A percentile compares a stretch with the other conserved stretches of the same genome.
Evolutionary conservation across 139 green algal species (phyloP).

Genomic region (Coelastrella sp.): DNA sequence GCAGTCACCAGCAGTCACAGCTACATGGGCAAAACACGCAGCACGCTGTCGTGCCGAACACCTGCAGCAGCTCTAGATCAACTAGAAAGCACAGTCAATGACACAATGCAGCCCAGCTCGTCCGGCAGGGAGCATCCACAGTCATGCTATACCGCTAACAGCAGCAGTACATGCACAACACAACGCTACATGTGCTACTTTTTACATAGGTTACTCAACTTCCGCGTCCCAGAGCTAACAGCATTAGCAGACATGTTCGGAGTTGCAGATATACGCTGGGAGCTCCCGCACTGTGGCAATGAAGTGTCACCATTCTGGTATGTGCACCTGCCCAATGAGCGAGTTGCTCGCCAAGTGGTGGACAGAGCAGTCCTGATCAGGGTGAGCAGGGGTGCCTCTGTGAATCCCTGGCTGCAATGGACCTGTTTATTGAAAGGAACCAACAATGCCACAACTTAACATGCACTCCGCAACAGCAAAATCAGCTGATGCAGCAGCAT

Average conservation of each 20-base stretch:
- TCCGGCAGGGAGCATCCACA: background rate
- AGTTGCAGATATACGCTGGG: conserved; percentile 45
- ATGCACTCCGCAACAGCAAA: background rate
- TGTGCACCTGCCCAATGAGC: conserved; percentile 66
- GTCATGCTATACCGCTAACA: background rate
- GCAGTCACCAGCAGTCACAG: background rate
- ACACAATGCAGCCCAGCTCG: background rate
- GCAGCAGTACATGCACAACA: conserved; percentile 12
- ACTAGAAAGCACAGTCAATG: background rate
- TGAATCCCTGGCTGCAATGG: background rate
- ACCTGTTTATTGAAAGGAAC: background rate
- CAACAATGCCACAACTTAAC: background rate
- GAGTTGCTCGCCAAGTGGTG: conserved; percentile 53
- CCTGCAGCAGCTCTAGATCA: background rate
- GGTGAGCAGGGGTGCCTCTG: conserved; percentile 53
- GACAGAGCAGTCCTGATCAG: conserved; percentile 47
- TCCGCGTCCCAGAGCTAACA: conserved; percentile 75
- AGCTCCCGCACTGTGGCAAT: conserved; percentile 46
- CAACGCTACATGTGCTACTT: conserved; percentile 67
- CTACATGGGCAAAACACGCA: background rate
- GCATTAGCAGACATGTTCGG: conserved; percentile 63
- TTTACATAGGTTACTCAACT: conserved; percentile 78
- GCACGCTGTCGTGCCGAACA: background rate
- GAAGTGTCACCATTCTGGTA: conserved; percentile 55
- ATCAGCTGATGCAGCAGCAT: background rate